These are phyloP conservation scores for Metarhizium sp. DNA, from an alignment of 2,329 filamentous ascomycete genomes.

Conservation along the genomic window DNA sequence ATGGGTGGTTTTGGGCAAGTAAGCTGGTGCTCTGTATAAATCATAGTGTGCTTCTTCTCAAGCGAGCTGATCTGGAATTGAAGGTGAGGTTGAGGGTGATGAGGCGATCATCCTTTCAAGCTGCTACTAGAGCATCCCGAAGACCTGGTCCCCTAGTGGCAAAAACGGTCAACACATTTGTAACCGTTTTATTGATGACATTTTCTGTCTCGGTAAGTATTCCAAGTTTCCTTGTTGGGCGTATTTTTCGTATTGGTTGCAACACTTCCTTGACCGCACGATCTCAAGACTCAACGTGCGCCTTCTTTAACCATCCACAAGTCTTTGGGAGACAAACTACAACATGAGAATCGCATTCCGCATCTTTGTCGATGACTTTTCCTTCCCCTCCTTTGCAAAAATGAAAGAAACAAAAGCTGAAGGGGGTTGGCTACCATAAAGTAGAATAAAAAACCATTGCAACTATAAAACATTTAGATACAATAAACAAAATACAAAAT, in stretches of 20 bases:
- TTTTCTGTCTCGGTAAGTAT: conserved; percentile 44
- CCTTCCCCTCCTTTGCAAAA: too few species aligned
- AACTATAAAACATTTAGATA: too few species aligned
- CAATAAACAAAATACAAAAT: too few species aligned
- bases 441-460: too few species aligned
- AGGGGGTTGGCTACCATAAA: too few species aligned
- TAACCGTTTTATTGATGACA: conserved; percentile 36
- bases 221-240: conserved; percentile 26
- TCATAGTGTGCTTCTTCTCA: conserved; percentile 41
- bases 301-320: too few species aligned
- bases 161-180: conserved; percentile 31
- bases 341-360: too few species aligned
- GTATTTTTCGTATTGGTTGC: conserved; percentile 10
- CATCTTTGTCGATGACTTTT: too few species aligned
- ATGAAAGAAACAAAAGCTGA: too few species aligned
- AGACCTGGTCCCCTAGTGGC: conserved; percentile 25
- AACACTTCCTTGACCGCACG: conserved; percentile 14
- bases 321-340: too few species aligned
- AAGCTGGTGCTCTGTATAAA: conserved; percentile 48
- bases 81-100: conserved; percentile 50
- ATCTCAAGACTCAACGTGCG: conserved; percentile 1
- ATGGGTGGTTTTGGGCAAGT: conserved; percentile 44
- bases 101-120: conserved; percentile 39
- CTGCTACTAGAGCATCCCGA: conserved; percentile 29
- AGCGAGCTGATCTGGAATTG: conserved; percentile 44